Percentiles rank a stretch among this genome's conserved stretches.
phyloP scores from a whole-genome alignment of 2,329 filamentous ascomycete species.

The Epichloe uncinata region DNA sequence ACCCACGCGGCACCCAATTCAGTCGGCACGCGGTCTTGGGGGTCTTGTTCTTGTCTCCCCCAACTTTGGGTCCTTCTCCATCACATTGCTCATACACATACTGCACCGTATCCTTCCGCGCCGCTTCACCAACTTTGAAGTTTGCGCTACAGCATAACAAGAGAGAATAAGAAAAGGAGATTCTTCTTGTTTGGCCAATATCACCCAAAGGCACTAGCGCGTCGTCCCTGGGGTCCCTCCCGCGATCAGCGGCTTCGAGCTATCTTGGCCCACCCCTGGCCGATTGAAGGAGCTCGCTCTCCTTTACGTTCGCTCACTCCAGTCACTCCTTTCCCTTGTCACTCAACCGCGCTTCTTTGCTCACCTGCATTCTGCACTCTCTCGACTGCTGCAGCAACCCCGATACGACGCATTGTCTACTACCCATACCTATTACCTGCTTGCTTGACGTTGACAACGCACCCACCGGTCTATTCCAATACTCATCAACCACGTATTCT shows the following conservation, averaged over 20 bases:
- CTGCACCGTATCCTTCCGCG: not conserved
- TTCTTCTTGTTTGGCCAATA: slow-evolving; percentile 1
- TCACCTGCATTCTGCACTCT: slow-evolving; percentile 9
- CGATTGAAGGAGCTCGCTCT: slow-evolving; percentile 9
- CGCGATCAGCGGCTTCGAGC: slow-evolving; percentile 22
- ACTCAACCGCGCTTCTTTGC: slow-evolving; percentile 1
- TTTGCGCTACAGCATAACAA: not conserved
- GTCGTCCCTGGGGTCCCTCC: slow-evolving; percentile 17
- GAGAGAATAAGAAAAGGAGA: not conserved
- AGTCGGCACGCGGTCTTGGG: too few relatives aligned
- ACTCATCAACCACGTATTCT: slow-evolving; percentile 1
- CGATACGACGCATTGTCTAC: not conserved
- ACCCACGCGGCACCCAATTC: not conserved
- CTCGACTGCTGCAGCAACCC: slow-evolving; percentile 6
- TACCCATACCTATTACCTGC: not conserved
- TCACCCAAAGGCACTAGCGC: slow-evolving; percentile 12
- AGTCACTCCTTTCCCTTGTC: slow-evolving; percentile 25
- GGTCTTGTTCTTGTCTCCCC: too few relatives aligned
- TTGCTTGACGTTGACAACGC: not conserved
- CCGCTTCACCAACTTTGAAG: not conserved
- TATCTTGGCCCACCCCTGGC: slow-evolving; percentile 7
- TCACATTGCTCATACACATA: not conserved
- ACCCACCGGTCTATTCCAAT: not conserved
- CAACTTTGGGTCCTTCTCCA: too few relatives aligned
- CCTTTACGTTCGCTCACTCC: slow-evolving; percentile 21